A percentile compares a stretch with the other conserved stretches of the same genome.
Evolutionary conservation across 2,329 filamentous ascomycete genomes (phyloP).

Genomic region (Corniculantispora saksenae): DNA sequence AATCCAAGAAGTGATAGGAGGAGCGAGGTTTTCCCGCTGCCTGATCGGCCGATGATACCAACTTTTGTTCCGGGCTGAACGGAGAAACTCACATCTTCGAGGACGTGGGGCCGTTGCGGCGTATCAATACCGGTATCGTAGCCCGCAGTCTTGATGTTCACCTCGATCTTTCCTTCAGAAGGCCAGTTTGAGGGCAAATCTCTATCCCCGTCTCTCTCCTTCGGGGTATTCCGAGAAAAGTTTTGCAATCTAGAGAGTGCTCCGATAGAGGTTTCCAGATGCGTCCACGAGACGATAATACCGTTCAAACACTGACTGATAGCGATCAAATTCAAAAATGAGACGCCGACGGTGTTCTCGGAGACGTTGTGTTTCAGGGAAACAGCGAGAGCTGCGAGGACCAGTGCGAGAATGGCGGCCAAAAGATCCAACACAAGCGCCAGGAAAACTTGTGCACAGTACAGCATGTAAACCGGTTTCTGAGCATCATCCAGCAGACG

Average conservation of each 20-base stretch:
- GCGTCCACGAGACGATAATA: neutral
- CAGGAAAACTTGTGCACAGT: conserved; percentile 56
- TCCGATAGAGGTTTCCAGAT: conserved; percentile 4
- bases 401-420: conserved; percentile 39
- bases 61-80: neutral
- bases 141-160: neutral
- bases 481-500: conserved; percentile 52
- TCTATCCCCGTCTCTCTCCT: neutral
- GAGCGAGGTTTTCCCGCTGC: conserved; percentile 7
- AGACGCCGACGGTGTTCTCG: neutral
- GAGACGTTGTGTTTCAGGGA: neutral
- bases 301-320: neutral
- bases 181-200: neutral
- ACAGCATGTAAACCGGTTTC: conserved; percentile 55
- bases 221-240: neutral
- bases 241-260: neutral
- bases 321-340: neutral
- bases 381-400: neutral
- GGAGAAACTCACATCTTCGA: neutral
- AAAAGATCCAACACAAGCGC: conserved; percentile 49
- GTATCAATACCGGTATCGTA: neutral
- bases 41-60: neutral
- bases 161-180: neutral
- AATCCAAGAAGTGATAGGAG: neutral
- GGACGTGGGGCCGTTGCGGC: neutral